phyloP scores from a whole-genome alignment of 2,329 filamentous ascomycete genomes.

The Chrysoporthe austroafricana region DNA sequence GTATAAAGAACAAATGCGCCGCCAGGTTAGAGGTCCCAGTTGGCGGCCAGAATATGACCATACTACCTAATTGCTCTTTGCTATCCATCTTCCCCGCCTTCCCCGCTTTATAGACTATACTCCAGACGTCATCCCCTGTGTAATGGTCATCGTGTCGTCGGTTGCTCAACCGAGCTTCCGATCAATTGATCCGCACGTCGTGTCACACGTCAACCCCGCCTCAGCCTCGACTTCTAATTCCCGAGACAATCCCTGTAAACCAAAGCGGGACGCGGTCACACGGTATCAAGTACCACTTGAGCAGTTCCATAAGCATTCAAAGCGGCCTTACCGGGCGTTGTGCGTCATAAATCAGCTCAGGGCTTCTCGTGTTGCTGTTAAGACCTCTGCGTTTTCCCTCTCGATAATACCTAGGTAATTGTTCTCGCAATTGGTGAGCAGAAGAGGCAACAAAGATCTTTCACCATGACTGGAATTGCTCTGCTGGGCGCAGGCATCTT shows the following conservation, averaged over 20 bases:
- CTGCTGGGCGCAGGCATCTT: conserved; percentile 43
- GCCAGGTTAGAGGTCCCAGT: neutral
- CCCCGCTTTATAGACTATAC: no score
- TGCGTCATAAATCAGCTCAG: no score
- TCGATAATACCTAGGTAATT: neutral
- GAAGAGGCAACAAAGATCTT: neutral
- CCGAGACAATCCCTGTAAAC: no score
- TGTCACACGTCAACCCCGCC: neutral
- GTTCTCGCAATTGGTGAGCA: neutral
- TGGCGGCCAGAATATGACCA: neutral
- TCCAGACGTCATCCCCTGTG: neutral
- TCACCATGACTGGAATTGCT: conserved; percentile 38
- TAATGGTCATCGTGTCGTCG: neutral
- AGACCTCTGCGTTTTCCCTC: neutral
- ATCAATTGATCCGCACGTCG: neutral
- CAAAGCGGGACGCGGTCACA: no score
- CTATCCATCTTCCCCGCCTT: no score
- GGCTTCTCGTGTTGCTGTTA: neutral
- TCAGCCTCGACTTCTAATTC: no score
- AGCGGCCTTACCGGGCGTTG: no score
- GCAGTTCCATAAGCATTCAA: no score
- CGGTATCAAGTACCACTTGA: no score
- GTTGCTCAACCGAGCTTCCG: neutral
- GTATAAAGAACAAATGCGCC: neutral
- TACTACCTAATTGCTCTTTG: no score